phyloP scores from a whole-genome alignment of 371 early-diverging fungal species.

The Cokeromyces recurvatus region DNA sequence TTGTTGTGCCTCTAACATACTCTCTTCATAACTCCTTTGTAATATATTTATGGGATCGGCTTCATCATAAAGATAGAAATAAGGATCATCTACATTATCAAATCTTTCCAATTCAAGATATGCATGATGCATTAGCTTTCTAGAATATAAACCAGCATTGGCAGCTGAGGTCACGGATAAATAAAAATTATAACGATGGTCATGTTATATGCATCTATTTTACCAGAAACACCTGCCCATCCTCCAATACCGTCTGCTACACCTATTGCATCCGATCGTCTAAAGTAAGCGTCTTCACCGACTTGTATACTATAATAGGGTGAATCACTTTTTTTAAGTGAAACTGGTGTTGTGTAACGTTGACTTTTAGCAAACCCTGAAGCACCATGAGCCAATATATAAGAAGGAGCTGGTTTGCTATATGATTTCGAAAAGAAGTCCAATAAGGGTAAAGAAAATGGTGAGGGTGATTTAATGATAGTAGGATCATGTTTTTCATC shows the following conservation, averaged over 20 bases:
- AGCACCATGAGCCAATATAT: constrained; percentile 65
- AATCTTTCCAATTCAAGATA: constrained; percentile 72
- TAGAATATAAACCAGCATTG: constrained; percentile 82
- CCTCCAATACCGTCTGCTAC: constrained; percentile 82
- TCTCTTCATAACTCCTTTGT: constrained; percentile 59
- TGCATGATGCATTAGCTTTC: constrained; percentile 89
- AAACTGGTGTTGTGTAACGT: constrained; percentile 22
- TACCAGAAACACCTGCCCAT: constrained; percentile 52
- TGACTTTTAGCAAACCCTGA: constrained; percentile 70
- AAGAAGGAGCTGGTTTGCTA: constrained; percentile 40
- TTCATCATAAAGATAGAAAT: constrained; percentile 23
- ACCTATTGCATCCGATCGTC: constrained; percentile 66
- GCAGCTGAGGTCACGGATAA: constrained; percentile 46
- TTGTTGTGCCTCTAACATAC: constrained; percentile 13
- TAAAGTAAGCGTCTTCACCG: constrained; percentile 78
- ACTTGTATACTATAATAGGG: constrained; percentile 50
- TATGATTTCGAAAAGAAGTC: constrained; percentile 19
- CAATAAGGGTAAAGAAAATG: no score
- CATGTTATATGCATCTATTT: not conserved
- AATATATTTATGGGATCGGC: constrained; percentile 68
- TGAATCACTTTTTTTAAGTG: constrained; percentile 1
- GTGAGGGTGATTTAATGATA: no score
- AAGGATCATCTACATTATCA: constrained; percentile 25
- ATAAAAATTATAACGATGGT: not conserved
- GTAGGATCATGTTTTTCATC: no score